Base-by-base conservation (phyloP, 2,329 filamentous ascomycete genomes). In the Pseudopyricularia javanii region DNA sequence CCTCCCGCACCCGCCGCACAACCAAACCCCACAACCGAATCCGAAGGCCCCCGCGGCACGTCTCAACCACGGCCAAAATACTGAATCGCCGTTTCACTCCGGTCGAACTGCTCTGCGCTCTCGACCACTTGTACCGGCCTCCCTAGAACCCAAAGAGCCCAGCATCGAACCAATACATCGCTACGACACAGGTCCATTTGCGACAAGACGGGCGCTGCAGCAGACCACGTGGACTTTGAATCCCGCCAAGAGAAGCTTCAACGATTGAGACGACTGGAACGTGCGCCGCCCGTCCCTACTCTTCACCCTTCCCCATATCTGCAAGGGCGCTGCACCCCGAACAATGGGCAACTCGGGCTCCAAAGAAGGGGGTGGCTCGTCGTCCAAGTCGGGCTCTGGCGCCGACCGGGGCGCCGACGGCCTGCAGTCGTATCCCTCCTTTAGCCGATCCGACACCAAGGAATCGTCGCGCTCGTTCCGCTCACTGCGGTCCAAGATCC, bases 361-460 rank as follows among this genome's bases (percentile, higher is more conserved):
- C 61, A 80, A 79, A 62, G 76, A 79, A 64, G 72, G 73, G 59
- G 68, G 68, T 55, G 68, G 65, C 55, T 64, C 70, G 55, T 66
- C 73, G 61, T 86, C 80, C 68, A 70, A 71, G 59, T 73, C 72
- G 40, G 71, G 69, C 56, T 59, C 67, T 51, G 65, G 69, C 55
- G 72, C 70, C 40, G 68, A 69, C 58, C 55, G 64, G 57, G 54
- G 66, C 55, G 56, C 62, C 35, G 81, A 86, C 35, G 74, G 79
- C 56, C 73, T 96, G 55, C 85, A 89, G 67, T 87, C 88, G 30
- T 95, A 93, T 68, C 91, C 91, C 28, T 95, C 91, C 28, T 91
- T 97, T 66, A 87, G 85, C 70, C 86, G 86, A 66, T 89, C 90
- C 54, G 91, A 97, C 65, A 97, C 91, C 28, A 91, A 91, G 66